These are phyloP conservation scores for Saturnispora saitoi DNA, from an alignment of 805 yeast genomes.

Conservation along the genomic window DNA sequence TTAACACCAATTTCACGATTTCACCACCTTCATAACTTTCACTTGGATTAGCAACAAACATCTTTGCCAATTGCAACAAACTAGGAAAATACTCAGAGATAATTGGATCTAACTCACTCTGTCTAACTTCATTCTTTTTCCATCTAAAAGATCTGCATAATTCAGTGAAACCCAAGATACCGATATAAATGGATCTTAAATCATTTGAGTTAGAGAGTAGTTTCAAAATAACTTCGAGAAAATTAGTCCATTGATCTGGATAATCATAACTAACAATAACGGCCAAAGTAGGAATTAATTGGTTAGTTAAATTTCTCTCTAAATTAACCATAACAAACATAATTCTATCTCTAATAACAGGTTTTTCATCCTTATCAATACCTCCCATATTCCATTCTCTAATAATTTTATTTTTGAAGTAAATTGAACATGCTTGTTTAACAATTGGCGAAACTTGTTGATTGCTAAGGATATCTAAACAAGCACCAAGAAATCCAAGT, in stretches of 20 bases:
- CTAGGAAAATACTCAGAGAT: conserved; percentile 59
- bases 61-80: conserved; percentile 56
- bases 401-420: conserved; percentile 68
- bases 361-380: conserved; percentile 66
- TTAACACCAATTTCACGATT: conserved; percentile 65
- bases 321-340: conserved; percentile 50
- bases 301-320: conserved; percentile 36
- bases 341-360: conserved; percentile 59
- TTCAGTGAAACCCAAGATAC: conserved; percentile 68
- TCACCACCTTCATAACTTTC: conserved; percentile 42
- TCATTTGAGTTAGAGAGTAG: conserved; percentile 39
- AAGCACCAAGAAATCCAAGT: conserved; percentile 75
- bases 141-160: conserved; percentile 71
- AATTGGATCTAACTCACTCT: conserved; percentile 46
- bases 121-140: conserved; percentile 51
- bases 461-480: conserved; percentile 63
- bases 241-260: conserved; percentile 44
- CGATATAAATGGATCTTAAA: conserved; percentile 44
- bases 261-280: conserved; percentile 38
- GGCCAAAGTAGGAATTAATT: conserved; percentile 44
- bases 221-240: conserved; percentile 39
- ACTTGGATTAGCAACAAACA: conserved; percentile 33
- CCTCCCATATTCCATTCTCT: conserved; percentile 49
- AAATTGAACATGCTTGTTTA: conserved; percentile 76
- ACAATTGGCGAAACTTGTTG: conserved; percentile 45